Base-by-base conservation (phyloP, 2,329 filamentous ascomycete genomes). In the Trichoderma sp. region DNA sequence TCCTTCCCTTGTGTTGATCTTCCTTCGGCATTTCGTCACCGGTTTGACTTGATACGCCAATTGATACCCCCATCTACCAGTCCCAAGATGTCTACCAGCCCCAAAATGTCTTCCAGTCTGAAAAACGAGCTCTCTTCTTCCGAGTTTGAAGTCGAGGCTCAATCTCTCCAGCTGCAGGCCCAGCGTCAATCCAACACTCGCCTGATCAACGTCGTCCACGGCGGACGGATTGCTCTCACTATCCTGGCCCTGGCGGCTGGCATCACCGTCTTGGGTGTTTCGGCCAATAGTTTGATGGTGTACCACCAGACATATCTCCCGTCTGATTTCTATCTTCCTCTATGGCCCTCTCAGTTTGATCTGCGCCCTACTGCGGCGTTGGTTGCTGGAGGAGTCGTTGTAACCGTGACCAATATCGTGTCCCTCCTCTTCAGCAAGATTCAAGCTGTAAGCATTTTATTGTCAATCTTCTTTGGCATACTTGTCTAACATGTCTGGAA, bases 291-390 rank as follows among this genome's bases (percentile, higher is more conserved):
- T 6, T 79, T 90, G 55, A 78, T 82, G 34, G 85, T 88, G 47
- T 91, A 89, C 80, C 83, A 88, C 74, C 80, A 80, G 32, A 91
- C 89, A 2, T 83, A 85, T 70, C 77, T 87, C 17, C 76, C 85
- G 1, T 77, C 77, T 20, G 82, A 84, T 59, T 87, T 82, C 75
- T 75, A 85, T 26, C 82, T 90, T 20, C 82, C 88, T 12, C 76
- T 91, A 63, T 91, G 89, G 89, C 89, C 89, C 0, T 79, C 82
- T 15, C 79, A 85, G 34, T 88, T 91, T 76, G 85, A 90, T 76
- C 77, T 88, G 39, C 83, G 86, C 62, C 88, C 88, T 3, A 88
- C 86, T 3, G 80, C 87, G 34, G 86, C 88, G 9, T 81, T 90
- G 30, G 83, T 90, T 20, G 83, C 82, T 30, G 85, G 86, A 47